Base-by-base conservation (phyloP, 2,329 filamentous ascomycete species). In the Colletotrichum sojae region DNA sequence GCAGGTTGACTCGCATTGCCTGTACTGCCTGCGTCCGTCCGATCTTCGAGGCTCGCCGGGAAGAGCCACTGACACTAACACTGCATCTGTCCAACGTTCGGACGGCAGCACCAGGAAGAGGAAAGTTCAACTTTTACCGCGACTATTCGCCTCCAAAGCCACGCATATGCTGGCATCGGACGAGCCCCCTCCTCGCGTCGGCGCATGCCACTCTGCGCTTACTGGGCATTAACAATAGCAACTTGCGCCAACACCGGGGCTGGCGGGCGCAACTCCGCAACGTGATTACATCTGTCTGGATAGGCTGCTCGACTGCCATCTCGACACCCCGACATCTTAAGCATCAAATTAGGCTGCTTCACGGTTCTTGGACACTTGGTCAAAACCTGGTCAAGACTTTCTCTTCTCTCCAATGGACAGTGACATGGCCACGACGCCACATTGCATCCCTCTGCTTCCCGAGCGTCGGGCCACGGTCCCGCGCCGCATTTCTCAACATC, bases 1-100 rank as follows among this genome's bases (percentile, higher is more conserved):
- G 39, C n/a, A 60, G 10, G 55, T 60, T 48, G 55, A 27, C 31
- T 62, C 49, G 49, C 49, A 49, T 48, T 62, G 48, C 56, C 56
- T 31, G 54, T 48, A 39, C 8, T 43, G 40, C 31, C 31, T 12
- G 31, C 40, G 36, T 62, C 27, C 49, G 40, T 54, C 40, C 16
- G n/a, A 39, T 31, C 15, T 46, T 27, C 46, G 18, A 62, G 22
- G 18, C 40, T 36, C 16, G 39, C 22, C 18, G 25, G 36, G 13
- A 36, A 10, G 31, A 18, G 8, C 48, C 45, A 20, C 39, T 52
- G 9, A n/a, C 48, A 20, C 39, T 45, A 10, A n/a, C 48, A 49
- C 56, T 1, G 25, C 20, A 15, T 16, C 12, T 22, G 63, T 59
- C 46, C 27, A 15, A 60, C 25, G 10, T 12, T 15, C 16, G 25